Conservation (phyloP, 139 green algal species). For the Zygnema circumcarinatum region DNA sequence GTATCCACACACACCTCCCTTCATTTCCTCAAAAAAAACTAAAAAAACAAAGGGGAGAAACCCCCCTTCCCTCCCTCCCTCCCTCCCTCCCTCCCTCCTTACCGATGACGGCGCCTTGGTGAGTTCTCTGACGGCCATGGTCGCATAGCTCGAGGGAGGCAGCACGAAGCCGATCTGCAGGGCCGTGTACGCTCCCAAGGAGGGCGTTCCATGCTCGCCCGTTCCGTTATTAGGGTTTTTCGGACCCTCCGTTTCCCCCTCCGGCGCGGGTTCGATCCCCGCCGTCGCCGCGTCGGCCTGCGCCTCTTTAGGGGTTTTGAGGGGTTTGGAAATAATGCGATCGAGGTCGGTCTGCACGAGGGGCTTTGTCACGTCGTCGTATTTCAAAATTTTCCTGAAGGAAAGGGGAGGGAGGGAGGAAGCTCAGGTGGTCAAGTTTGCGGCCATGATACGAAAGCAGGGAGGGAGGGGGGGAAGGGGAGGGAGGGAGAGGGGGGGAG, state of each 20-base stretch:
- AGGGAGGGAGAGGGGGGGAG: background rate
- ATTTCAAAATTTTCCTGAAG: constrained; percentile 39
- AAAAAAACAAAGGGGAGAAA: background rate
- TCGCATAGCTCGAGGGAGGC: constrained; percentile 86
- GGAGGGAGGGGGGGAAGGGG: background rate
- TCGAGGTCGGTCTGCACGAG: constrained; percentile 7
- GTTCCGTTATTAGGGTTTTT: background rate
- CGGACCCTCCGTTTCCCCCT: background rate
- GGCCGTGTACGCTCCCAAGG: constrained; percentile 60
- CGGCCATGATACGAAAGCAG: background rate
- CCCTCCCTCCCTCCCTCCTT: too few relatives aligned
- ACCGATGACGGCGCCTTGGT: constrained; percentile 48
- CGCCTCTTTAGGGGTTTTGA: background rate
- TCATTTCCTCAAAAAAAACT: background rate
- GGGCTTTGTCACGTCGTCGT: background rate
- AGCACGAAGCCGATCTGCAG: constrained; percentile 81
- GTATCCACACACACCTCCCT: too few relatives aligned
- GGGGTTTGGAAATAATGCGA: too few relatives aligned
- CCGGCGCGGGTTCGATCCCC: background rate
- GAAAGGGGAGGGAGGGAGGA: too few relatives aligned
- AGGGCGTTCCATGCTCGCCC: background rate
- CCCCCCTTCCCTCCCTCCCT: background rate
- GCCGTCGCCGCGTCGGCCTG: background rate
- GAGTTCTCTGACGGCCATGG: constrained; percentile 77
- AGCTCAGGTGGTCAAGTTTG: background rate